Conservation (phyloP, 192 early-diverging fungal genomes). For the Mortierella alpina region DNA sequence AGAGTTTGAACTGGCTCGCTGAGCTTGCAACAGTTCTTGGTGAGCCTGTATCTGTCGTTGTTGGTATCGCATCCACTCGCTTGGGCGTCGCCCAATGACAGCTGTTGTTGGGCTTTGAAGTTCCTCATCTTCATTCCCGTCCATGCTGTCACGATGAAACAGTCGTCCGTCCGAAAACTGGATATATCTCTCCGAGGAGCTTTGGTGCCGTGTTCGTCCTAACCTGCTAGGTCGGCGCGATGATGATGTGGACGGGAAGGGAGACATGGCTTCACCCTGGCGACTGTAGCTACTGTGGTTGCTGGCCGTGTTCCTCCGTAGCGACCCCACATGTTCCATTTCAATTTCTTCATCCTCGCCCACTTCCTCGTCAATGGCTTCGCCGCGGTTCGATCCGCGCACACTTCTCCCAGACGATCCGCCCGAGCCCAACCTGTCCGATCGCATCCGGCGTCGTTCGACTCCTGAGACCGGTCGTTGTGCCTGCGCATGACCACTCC, state of each 20-base stretch:
- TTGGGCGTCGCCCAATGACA: constrained; percentile 47
- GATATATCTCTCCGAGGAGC: background rate
- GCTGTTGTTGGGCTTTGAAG: constrained; percentile 36
- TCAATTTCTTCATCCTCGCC: constrained; percentile 44
- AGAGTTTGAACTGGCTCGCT: background rate
- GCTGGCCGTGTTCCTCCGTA: background rate
- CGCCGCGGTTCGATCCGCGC: constrained; percentile 7
- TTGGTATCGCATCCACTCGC: constrained; percentile 50
- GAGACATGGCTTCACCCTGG: background rate
- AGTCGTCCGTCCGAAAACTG: background rate
- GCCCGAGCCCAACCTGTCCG: constrained; percentile 9
- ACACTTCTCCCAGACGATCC: constrained; percentile 1
- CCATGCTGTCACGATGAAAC: background rate
- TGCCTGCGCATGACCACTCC: background rate
- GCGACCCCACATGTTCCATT: constrained; percentile 39
- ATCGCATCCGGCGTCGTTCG: constrained; percentile 24
- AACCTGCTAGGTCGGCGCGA: background rate
- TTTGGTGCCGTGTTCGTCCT: background rate
- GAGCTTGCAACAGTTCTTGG: constrained; percentile 23
- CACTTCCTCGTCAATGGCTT: constrained; percentile 36
- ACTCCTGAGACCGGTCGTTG: constrained; percentile 41
- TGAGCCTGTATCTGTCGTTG: constrained; percentile 44
- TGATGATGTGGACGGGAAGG: background rate
- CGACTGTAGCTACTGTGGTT: background rate
- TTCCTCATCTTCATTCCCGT: constrained; percentile 31